Percentiles rank a stretch among this genome's conserved stretches.
phyloP scores from a whole-genome alignment of 176 grass and related monocot genomes.

The Phyllostachys edulis region DNA sequence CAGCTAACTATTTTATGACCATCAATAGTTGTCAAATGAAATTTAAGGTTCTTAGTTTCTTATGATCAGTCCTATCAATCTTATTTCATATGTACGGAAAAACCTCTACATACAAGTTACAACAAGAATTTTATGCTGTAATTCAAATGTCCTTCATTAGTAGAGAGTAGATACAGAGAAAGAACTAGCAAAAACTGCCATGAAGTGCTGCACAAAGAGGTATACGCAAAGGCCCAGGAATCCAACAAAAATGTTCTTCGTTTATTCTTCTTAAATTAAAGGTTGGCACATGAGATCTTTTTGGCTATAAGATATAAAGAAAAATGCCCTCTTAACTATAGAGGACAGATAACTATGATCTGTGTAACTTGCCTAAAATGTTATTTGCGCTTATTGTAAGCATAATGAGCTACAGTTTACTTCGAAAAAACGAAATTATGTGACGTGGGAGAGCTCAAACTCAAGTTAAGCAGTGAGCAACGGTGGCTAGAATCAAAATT shows the following conservation, averaged over 20 bases:
- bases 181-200: background rate
- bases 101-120: background rate
- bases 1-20: background rate
- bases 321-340: background rate
- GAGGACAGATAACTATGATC: background rate
- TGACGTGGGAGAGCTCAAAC: background rate
- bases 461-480: background rate
- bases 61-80: background rate
- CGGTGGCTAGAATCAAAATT: background rate
- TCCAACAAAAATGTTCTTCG: background rate
- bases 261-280: background rate
- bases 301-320: background rate
- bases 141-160: background rate
- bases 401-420: background rate
- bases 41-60: background rate
- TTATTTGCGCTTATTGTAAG: background rate
- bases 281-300: background rate
- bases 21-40: background rate
- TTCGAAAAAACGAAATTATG: background rate
- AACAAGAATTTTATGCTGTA: background rate
- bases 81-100: background rate
- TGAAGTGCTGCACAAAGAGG: conserved; percentile 3
- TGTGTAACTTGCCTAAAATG: background rate
- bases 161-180: background rate
- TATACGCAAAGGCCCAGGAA: background rate